Evolutionary conservation across 305 asterid species (phyloP).

Genomic region (Solanum chacoense): DNA sequence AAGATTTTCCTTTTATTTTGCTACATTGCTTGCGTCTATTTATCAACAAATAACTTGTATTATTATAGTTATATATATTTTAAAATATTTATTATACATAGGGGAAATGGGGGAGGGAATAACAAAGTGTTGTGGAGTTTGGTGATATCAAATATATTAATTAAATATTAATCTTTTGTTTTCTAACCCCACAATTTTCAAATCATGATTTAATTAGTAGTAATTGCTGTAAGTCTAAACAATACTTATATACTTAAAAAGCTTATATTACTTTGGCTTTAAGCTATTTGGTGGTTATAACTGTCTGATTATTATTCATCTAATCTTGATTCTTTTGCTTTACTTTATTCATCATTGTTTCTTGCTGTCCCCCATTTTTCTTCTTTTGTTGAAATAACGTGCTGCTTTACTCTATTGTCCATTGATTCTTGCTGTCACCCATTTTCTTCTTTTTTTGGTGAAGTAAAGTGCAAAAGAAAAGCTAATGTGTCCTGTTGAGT

Average conservation of each 20-base stretch:
- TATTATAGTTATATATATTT: not conserved
- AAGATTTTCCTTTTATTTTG: not conserved
- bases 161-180: not conserved
- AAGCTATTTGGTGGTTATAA: not conserved
- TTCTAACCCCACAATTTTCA: not conserved
- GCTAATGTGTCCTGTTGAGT: not conserved
- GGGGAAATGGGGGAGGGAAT: not conserved
- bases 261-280: not conserved
- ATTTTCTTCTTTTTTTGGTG: not conserved
- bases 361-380: not conserved
- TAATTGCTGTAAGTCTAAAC: not conserved
- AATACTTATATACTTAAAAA: not conserved
- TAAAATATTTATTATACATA: not conserved
- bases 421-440: conserved; percentile 1
- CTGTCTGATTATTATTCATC: not conserved
- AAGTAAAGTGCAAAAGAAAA: not conserved
- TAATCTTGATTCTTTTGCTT: not conserved
- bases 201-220: not conserved
- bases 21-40: not conserved
- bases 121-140: not conserved
- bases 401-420: not conserved
- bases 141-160: not conserved
- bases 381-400: conserved; percentile 4
- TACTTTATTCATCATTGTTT: conserved; percentile 1
- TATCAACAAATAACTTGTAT: not conserved